These are phyloP conservation scores for Nemophila menziesii DNA, from an alignment of 257 asterid genomes.

Conservation along the genomic window DNA sequence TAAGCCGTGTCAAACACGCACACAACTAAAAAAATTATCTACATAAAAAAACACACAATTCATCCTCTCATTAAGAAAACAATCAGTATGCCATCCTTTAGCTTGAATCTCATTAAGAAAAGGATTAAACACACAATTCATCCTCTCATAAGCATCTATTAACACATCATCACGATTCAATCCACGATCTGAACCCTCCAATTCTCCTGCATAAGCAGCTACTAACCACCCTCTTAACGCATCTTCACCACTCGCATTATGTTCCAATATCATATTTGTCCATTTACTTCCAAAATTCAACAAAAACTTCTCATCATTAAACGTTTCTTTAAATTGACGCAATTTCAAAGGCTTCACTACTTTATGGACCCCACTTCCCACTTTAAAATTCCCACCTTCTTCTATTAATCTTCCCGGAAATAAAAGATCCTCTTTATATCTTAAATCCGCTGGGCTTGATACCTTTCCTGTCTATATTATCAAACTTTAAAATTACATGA, in stretches of 20 bases:
- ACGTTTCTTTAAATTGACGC: slow-evolving; percentile 35
- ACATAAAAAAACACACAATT: slow-evolving; percentile 30
- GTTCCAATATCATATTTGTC: slow-evolving; percentile 77
- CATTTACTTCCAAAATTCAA: slow-evolving; percentile 36
- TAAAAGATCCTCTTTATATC: slow-evolving; percentile 74
- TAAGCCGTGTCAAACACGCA: neutral
- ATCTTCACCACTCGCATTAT: slow-evolving; percentile 74
- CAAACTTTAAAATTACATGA: slow-evolving; percentile 1
- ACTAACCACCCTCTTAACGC: slow-evolving; percentile 98
- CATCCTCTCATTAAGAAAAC: slow-evolving; percentile 87
- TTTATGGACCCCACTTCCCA: slow-evolving; percentile 63
- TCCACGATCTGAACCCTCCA: slow-evolving; percentile 21
- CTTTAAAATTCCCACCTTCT: slow-evolving; percentile 82
- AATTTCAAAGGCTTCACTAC: slow-evolving; percentile 69
- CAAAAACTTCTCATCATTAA: slow-evolving; percentile 59
- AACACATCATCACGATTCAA: slow-evolving; percentile 18
- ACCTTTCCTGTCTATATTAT: slow-evolving; percentile 47
- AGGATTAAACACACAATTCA: slow-evolving; percentile 41
- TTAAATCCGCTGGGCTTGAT: slow-evolving; percentile 81
- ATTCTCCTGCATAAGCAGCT: slow-evolving; percentile 75
- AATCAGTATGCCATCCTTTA: slow-evolving; percentile 98
- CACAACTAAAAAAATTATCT: neutral
- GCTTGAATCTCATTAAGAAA: slow-evolving; percentile 59
- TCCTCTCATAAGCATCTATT: slow-evolving; percentile 52
- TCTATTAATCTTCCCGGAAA: slow-evolving; percentile 71